These are phyloP conservation scores for Phaeosphaeriaceae sp. DNA, from an alignment of 2,329 filamentous ascomycete species.

Conservation along the genomic window DNA sequence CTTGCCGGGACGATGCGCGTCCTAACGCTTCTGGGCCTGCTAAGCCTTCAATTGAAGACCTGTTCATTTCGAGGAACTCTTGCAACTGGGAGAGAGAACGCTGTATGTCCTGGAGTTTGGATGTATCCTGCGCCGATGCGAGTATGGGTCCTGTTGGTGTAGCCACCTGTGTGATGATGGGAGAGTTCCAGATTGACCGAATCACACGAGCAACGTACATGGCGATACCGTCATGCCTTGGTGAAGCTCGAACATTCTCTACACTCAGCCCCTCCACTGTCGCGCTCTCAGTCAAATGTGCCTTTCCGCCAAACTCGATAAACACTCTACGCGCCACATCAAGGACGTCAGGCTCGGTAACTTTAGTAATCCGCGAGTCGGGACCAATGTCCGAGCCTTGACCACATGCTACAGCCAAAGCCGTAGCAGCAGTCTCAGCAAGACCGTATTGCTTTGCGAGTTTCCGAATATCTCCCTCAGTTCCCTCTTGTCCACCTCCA, in stretches of 20 bases:
- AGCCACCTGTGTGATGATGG: conserved; percentile 67
- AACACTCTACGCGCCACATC: conserved; percentile 86
- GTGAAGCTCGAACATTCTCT: conserved; percentile 85
- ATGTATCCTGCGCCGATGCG: conserved; percentile 67
- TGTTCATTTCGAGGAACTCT: conserved; percentile 86
- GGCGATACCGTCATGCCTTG: conserved; percentile 85
- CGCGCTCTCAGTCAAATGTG: conserved; percentile 80
- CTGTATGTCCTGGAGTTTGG: conserved; percentile 78
- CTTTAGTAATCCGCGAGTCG: conserved; percentile 71
- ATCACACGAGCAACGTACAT: conserved; percentile 89
- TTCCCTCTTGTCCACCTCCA: conserved; percentile 75
- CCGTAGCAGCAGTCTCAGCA: conserved; percentile 86
- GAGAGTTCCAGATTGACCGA: conserved; percentile 83
- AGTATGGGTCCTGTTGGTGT: conserved; percentile 68
- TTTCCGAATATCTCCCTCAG: conserved; percentile 80
- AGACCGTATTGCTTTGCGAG: conserved; percentile 88
- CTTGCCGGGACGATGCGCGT: conserved; percentile 78
- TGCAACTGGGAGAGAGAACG: conserved; percentile 79
- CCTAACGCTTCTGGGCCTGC: conserved; percentile 89
- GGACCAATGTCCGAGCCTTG: conserved; percentile 82
- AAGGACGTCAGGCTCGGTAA: conserved; percentile 83
- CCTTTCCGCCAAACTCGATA: conserved; percentile 89
- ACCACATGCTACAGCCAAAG: conserved; percentile 91
- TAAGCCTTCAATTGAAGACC: conserved; percentile 88
- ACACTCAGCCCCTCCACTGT: conserved; percentile 67